Base-by-base conservation (phyloP, 2,329 filamentous ascomycete genomes). In the Capronia coronata region DNA sequence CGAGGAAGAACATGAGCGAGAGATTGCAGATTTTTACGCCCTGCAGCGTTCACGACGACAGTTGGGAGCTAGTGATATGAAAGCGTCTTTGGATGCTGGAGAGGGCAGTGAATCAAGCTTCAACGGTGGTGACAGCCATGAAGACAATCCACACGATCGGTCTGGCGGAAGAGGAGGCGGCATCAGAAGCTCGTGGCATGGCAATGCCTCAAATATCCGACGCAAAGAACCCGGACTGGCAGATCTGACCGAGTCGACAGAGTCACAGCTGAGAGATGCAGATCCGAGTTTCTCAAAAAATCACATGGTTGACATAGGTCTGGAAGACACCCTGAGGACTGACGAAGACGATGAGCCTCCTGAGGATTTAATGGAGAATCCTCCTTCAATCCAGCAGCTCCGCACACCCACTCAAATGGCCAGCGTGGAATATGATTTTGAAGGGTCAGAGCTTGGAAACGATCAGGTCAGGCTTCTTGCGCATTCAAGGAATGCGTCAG, bases 11-110 rank as follows among this genome's bases (percentile, higher is more conserved):
- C 83, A 87, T 61, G 87, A 94, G 61, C 76, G 89, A 46, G 91
- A 97, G 64, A 87, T 91, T 27, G 89, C 89, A n/a, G 93, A 97
- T 68, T 83, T 93, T 59, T 94, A 90, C 68, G 91, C 91, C 4
- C 73, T 98, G 49, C 90, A 97, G 67, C 79, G 85, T 60, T 97
- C 91, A 58, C 80, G 93, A 59, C 80, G 90, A 40, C 87, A 95
- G 51, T 91, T 96, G 63, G 87, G 88, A 11, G 83, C 84, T 11
- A 88, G 86, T 67, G 82, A 86, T 59, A 71, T 96, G 43, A 87
- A 86, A 30, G 89, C 94, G 59, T 95, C 89, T 55, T 84, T 85
- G 1, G 90, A 94, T 60, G 80, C 85, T 2, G 89, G 93, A 43
- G 82, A 85, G 35, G 77, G 70, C n/a, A 80, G 79, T 64, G 71